Base-by-base conservation (phyloP, 495 filamentous ascomycete species). In the Aspergillus sclerotiicarbonarius region DNA sequence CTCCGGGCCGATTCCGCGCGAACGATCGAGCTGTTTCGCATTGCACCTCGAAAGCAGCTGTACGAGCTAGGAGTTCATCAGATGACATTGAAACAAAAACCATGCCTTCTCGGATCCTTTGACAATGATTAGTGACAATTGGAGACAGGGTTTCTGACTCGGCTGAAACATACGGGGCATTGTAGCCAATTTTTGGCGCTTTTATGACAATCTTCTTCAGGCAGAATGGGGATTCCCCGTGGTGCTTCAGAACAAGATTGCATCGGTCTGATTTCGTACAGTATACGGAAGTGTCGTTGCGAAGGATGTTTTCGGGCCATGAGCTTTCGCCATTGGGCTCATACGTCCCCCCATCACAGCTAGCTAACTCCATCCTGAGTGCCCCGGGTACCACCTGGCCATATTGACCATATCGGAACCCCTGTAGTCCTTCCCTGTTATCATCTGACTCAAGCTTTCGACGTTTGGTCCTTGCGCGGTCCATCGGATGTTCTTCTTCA, bases 151-250 rank as follows among this genome's bases (percentile, higher is more conserved):
- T 9, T 19, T 20, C 20, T 48, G 16, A 9, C 32, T 46, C 10
- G 45, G 51, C 32, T 45, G 43, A 29, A 56, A 60, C 92, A 69
- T 82, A 96, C 91, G 92, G 90, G 59, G 89, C 85, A 50, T 90
- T 91, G 67, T 89, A 96, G 20, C 90, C 88, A 13, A 79, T 79
- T 56, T 85, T 83, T 1, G 93, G 92, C 16, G 90, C 90, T 69
- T 91, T 92, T 72, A 98, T 95, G 41, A 96, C 78, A 32, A 98
- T 74, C 70, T 90, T 91, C 67, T 89, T 86, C 54, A 98, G 69
- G 41, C 78, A 87, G 63, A 98, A 98, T 2, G 87, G 83, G 3
- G 85, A 86, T 33, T 83, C 85, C 21, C 88, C 90, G 51, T 87
- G 82, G 67, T 98, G 93, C 45, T 82, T 80, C 29, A 98, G 71